Percentiles rank a stretch among this genome's conserved stretches.
Conservation (phyloP, 352 stramenopile genomes). For the Blastocystis sp. region DNA sequence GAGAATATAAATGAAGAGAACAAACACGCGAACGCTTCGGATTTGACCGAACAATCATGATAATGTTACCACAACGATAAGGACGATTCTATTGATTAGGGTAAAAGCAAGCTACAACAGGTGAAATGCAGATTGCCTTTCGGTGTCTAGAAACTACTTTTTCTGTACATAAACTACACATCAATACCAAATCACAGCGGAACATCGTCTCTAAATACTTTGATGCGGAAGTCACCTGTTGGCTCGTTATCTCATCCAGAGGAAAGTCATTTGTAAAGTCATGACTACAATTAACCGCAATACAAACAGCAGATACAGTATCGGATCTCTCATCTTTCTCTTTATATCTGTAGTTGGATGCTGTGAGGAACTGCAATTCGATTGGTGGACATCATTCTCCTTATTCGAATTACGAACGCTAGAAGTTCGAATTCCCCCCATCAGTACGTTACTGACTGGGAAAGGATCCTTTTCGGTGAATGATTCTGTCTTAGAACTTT, state of each 20-base stretch:
- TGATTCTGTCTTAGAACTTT: background rate
- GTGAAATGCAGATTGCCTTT: background rate
- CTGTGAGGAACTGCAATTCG: no score
- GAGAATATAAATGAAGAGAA: constrained; percentile 6
- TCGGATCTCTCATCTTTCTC: no score
- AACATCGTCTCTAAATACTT: background rate
- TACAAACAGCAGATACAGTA: no score
- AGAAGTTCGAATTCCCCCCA: no score
- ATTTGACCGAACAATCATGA: background rate
- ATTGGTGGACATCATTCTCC: no score
- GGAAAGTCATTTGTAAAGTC: background rate
- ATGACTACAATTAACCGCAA: no score
- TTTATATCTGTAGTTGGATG: no score
- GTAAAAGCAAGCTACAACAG: background rate
- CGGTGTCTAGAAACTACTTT: background rate
- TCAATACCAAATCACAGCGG: background rate
- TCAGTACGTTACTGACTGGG: no score
- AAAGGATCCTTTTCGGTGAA: background rate
- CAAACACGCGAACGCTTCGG: background rate
- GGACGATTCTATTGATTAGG: background rate
- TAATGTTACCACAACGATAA: constrained; percentile 3
- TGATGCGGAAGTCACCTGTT: background rate
- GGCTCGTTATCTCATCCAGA: background rate
- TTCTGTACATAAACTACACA: background rate
- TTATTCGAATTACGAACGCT: no score